These are phyloP conservation scores for Kalanchoe fedtschenkoi DNA, from an alignment of 164 flowering plant species.

Conservation along the genomic window DNA sequence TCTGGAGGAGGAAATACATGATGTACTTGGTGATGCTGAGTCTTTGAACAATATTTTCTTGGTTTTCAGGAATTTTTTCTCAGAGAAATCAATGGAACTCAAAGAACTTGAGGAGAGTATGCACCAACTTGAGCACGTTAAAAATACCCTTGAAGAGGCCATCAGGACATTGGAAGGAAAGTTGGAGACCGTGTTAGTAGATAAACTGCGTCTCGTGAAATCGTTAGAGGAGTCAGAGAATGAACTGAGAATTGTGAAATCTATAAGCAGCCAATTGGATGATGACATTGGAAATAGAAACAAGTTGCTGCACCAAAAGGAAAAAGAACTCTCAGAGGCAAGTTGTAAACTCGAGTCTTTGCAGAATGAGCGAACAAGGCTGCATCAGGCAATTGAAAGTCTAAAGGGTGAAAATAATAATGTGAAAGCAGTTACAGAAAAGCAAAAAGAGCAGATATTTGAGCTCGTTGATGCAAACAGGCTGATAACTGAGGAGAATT, in stretches of 20 bases:
- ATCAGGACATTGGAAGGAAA: conserved; percentile 16
- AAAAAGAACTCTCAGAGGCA: conserved; percentile 30
- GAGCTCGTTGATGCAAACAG: conserved; percentile 22
- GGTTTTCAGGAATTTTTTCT: conserved; percentile 19
- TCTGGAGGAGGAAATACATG: conserved; percentile 34
- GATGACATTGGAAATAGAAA: conserved; percentile 21
- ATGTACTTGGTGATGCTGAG: conserved; percentile 21
- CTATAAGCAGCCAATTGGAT: conserved; percentile 18
- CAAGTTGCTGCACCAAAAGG: conserved; percentile 24
- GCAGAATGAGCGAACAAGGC: conserved; percentile 18
- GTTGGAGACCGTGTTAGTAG: conserved; percentile 19
- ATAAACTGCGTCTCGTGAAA: conserved; percentile 28
- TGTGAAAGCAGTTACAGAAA: conserved; percentile 16
- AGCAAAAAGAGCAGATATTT: conserved; percentile 24
- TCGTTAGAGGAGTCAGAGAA: conserved; percentile 22
- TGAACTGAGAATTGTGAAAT: conserved; percentile 20
- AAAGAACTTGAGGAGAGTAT: conserved; percentile 20
- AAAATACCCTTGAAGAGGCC: conserved; percentile 25
- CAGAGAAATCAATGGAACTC: conserved; percentile 26
- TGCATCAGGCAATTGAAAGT: conserved; percentile 16
- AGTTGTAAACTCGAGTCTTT: conserved; percentile 13
- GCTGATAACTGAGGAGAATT: conserved; percentile 17
- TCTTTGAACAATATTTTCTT: conserved; percentile 23
- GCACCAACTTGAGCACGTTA: conserved; percentile 19
- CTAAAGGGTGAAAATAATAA: conserved; percentile 20